phyloP scores from a whole-genome alignment of 345 rosid species.

The Heritiera fomes region DNA sequence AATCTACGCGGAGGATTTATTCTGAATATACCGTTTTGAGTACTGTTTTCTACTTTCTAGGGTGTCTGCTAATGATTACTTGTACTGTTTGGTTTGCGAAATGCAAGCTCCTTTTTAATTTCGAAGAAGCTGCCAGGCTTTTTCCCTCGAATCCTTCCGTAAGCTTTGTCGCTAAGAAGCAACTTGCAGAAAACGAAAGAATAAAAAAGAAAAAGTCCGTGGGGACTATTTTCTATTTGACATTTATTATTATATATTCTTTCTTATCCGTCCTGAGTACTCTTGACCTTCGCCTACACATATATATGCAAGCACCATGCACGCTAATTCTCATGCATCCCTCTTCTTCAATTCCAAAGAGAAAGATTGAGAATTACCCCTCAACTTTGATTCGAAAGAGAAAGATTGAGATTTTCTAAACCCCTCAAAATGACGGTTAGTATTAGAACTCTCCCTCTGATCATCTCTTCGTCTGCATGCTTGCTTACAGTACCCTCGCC shows the following conservation, averaged over 20 bases:
- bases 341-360: background rate
- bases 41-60: background rate
- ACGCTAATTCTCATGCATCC: background rate
- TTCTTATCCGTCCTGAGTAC: background rate
- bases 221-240: background rate
- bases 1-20: conserved; percentile 1
- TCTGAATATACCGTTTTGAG: background rate
- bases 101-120: background rate
- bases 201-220: background rate
- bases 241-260: background rate
- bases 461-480: background rate
- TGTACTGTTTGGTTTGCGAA: background rate
- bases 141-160: background rate
- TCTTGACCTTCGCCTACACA: background rate
- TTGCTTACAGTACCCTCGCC: background rate
- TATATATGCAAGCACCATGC: background rate
- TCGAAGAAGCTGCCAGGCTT: conserved; percentile 21
- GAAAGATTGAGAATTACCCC: background rate
- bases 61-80: background rate
- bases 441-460: conserved; percentile 6
- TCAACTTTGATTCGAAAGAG: background rate
- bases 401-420: background rate
- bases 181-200: background rate
- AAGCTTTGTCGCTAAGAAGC: conserved; percentile 12
- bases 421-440: conserved; percentile 34